Conservation (phyloP, 2,329 filamentous ascomycete species). For the Trichophyton verrucosum region DNA sequence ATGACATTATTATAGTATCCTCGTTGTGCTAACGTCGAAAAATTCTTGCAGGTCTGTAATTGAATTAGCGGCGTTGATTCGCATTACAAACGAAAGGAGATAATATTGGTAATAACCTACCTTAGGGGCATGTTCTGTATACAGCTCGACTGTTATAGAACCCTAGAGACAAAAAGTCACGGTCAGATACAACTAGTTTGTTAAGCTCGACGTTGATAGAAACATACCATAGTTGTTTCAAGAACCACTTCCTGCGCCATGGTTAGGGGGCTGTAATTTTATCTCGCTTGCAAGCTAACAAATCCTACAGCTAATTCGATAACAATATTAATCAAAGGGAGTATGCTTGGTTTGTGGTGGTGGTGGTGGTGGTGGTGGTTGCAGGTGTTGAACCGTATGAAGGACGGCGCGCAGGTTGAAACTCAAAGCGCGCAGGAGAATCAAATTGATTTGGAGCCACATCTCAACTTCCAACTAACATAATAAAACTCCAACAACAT, state of each 20-base stretch:
- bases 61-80: background rate
- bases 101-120: background rate
- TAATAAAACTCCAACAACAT: background rate
- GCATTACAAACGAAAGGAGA: background rate
- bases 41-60: slow-evolving; percentile 67
- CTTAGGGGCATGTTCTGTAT: slow-evolving; percentile 58
- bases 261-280: background rate
- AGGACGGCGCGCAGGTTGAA: no score
- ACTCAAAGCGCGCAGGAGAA: background rate
- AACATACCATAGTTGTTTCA: slow-evolving; percentile 68
- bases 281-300: background rate
- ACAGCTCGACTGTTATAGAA: slow-evolving; percentile 75
- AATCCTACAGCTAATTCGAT: background rate
- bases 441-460: background rate
- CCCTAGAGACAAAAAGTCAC: slow-evolving; percentile 44
- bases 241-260: slow-evolving; percentile 72
- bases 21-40: slow-evolving; percentile 61
- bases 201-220: slow-evolving; percentile 3
- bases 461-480: background rate
- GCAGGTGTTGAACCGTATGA: background rate
- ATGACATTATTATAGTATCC: slow-evolving; percentile 79
- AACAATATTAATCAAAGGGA: no score
- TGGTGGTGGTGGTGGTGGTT: background rate
- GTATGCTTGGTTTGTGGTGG: background rate
- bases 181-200: background rate